Evolutionary conservation across 352 stramenopile species (phyloP).

Genomic region (Phytophthora cajani): DNA sequence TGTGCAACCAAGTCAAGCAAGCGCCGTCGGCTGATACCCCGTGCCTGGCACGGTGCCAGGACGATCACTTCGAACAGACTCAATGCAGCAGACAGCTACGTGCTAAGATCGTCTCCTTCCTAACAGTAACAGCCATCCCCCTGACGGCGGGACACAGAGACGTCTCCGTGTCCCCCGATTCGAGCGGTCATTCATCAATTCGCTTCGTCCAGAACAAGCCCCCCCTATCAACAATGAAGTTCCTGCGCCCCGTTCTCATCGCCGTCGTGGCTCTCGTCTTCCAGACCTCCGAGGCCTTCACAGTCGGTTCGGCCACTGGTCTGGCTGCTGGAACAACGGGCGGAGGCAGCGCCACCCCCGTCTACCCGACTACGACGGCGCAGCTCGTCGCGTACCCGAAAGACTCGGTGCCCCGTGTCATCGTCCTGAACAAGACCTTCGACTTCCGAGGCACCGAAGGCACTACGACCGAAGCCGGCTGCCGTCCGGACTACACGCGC

Average conservation of each 20-base stretch:
- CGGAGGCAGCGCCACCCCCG: conserved; percentile 34
- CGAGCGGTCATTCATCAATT: conserved; percentile 21
- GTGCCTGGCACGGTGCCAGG: too few relatives aligned
- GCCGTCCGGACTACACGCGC: conserved; percentile 42
- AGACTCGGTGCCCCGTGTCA: conserved; percentile 34
- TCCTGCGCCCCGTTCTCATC: conserved; percentile 32
- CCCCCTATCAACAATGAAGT: conserved; percentile 21
- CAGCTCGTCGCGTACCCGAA: conserved; percentile 45
- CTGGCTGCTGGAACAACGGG: conserved; percentile 43
- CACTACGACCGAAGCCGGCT: conserved; percentile 48
- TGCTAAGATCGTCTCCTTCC: background rate
- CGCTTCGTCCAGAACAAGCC: conserved; percentile 11
- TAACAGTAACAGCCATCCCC: background rate
- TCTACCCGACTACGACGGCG: conserved; percentile 44
- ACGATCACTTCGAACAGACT: conserved; percentile 20
- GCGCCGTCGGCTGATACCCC: background rate
- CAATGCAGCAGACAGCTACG: background rate
- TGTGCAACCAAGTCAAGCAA: conserved; percentile 24
- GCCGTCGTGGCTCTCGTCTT: conserved; percentile 26
- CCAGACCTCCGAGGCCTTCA: conserved; percentile 28
- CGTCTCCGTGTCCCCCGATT: background rate
- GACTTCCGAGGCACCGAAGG: conserved; percentile 51
- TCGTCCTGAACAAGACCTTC: conserved; percentile 49
- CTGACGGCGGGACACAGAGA: conserved; percentile 24
- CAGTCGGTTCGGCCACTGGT: conserved; percentile 34